Evolutionary conservation across 2,329 filamentous ascomycete species (phyloP).

Genomic region (Tympanopsis confertula): DNA sequence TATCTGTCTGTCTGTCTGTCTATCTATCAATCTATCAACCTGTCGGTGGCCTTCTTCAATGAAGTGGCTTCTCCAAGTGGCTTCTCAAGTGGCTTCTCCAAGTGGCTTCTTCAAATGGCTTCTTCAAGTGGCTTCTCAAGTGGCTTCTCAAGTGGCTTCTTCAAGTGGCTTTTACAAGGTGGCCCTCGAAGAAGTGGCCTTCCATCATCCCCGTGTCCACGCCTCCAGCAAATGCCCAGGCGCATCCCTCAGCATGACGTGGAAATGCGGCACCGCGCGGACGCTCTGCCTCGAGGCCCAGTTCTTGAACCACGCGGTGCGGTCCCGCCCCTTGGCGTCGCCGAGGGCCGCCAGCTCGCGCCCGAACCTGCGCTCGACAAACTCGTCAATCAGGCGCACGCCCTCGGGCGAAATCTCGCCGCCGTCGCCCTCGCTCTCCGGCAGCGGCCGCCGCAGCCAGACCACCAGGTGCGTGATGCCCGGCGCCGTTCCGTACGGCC

Average conservation of each 20-base stretch:
- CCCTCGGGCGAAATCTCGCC: slow-evolving; percentile 65
- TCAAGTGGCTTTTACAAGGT: slow-evolving; percentile 3
- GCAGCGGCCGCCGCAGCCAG: slow-evolving; percentile 76
- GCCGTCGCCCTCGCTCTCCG: slow-evolving; percentile 55
- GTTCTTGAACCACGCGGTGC: slow-evolving; percentile 83
- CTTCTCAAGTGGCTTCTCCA: no score
- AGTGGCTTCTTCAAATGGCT: no score
- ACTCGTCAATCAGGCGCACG: slow-evolving; percentile 51
- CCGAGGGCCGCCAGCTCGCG: slow-evolving; percentile 37
- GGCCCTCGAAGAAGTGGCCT: slow-evolving; percentile 13
- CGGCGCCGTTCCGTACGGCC: slow-evolving; percentile 70
- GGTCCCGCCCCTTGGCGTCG: slow-evolving; percentile 18
- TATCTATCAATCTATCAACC: no score
- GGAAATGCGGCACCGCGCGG: slow-evolving; percentile 77
- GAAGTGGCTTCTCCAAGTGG: no score
- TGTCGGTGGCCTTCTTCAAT: no score
- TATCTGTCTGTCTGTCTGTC: no score
- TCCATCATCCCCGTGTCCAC: slow-evolving; percentile 37
- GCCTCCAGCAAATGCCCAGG: slow-evolving; percentile 35
- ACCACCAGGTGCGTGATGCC: slow-evolving; percentile 73
- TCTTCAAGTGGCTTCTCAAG: no score
- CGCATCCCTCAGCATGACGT: slow-evolving; percentile 55
- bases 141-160: no score
- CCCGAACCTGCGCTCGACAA: slow-evolving; percentile 60
- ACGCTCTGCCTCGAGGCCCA: slow-evolving; percentile 84